A percentile compares a stretch with the other conserved stretches of the same genome.
Evolutionary conservation across 1,139 yeast species (phyloP).

Genomic region (Torulaspora globosa): DNA sequence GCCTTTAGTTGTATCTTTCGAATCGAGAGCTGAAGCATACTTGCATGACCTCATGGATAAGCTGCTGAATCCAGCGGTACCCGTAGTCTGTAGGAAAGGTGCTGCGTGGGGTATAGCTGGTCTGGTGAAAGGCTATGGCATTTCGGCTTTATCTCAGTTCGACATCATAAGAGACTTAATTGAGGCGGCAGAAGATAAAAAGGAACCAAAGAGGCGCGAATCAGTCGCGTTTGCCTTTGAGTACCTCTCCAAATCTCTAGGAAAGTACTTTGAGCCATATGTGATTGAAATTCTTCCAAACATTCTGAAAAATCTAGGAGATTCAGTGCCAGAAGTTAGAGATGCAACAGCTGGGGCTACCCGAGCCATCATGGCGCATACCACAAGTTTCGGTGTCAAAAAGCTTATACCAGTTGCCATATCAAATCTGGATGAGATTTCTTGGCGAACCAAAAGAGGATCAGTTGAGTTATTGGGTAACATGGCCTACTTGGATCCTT

Average conservation of each 20-base stretch:
- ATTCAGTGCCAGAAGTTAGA: constrained; percentile 77
- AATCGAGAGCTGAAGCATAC: constrained; percentile 47
- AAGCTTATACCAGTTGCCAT: constrained; percentile 88
- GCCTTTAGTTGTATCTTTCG: constrained; percentile 65
- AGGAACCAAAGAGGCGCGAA: constrained; percentile 69
- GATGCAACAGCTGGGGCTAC: constrained; percentile 87
- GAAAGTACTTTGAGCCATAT: constrained; percentile 84
- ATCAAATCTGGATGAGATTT: constrained; percentile 76
- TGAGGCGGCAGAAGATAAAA: constrained; percentile 89
- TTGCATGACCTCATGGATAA: constrained; percentile 56
- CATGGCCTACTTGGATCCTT: constrained; percentile 96
- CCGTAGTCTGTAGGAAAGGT: constrained; percentile 68
- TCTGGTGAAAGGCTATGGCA: constrained; percentile 83
- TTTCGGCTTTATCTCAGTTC: constrained; percentile 65
- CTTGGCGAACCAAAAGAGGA: constrained; percentile 97
- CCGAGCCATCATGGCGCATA: constrained; percentile 78
- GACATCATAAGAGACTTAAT: constrained; percentile 71
- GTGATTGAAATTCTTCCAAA: constrained; percentile 84
- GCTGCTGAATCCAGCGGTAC: constrained; percentile 49
- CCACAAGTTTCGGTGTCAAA: constrained; percentile 90
- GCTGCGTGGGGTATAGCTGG: constrained; percentile 97
- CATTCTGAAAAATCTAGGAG: constrained; percentile 79
- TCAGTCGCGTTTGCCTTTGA: constrained; percentile 87
- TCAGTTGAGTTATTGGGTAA: constrained; percentile 94
- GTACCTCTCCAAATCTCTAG: constrained; percentile 72